Evolutionary conservation across 805 yeast species (phyloP).

Genomic region (Sporopachydermia quercuum): DNA sequence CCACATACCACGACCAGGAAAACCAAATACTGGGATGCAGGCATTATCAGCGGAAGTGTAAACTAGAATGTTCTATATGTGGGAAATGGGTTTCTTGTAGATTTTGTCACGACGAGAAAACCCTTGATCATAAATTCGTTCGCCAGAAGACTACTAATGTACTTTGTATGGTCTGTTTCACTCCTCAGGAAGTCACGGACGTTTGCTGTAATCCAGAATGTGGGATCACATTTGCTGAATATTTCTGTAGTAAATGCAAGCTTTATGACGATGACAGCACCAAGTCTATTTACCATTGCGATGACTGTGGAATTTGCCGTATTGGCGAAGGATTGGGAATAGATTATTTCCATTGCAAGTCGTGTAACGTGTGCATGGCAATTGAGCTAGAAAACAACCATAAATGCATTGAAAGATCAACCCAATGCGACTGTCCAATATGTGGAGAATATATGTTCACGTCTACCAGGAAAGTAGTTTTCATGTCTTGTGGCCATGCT

Average conservation of each 20-base stretch:
- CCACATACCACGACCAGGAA: constrained; percentile 28
- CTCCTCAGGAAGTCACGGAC: constrained; percentile 60
- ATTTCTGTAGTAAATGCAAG: constrained; percentile 66
- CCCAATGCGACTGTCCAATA: constrained; percentile 85
- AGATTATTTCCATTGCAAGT: constrained; percentile 84
- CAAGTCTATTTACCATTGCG: constrained; percentile 83
- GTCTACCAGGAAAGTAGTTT: constrained; percentile 67
- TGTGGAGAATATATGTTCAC: constrained; percentile 87
- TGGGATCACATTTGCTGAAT: constrained; percentile 49
- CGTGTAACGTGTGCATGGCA: constrained; percentile 79
- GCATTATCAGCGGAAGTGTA: constrained; percentile 76
- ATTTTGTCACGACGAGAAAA: constrained; percentile 65
- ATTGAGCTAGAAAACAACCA: constrained; percentile 67
- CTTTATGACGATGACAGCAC: constrained; percentile 63
- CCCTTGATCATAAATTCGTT: constrained; percentile 36
- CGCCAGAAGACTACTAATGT: constrained; percentile 51
- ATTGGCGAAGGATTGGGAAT: constrained; percentile 78
- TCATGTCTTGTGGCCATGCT: constrained; percentile 90
- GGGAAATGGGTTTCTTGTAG: constrained; percentile 67
- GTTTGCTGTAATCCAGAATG: constrained; percentile 47
- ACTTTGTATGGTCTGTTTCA: constrained; percentile 67
- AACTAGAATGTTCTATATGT: constrained; percentile 68
- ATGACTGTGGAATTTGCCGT: constrained; percentile 84
- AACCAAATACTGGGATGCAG: constrained; percentile 51
- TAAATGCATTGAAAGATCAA: constrained; percentile 72